These are phyloP conservation scores for Lippia alba DNA, from an alignment of 305 asterid genomes.

Conservation along the genomic window DNA sequence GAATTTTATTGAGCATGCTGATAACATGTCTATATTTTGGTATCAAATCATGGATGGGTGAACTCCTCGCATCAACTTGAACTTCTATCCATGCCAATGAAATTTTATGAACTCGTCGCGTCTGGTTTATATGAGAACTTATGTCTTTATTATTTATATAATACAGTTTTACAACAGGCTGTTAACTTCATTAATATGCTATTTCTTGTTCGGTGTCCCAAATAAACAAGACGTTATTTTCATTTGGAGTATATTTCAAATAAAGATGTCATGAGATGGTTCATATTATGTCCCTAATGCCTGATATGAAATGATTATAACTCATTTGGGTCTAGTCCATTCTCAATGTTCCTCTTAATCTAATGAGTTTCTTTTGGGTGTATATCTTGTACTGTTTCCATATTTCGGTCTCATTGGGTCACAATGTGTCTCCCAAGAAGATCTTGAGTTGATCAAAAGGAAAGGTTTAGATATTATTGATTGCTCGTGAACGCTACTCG, in stretches of 20 bases:
- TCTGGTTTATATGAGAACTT: not conserved
- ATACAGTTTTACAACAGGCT: not conserved
- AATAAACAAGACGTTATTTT: no score
- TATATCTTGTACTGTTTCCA: conserved; percentile 14
- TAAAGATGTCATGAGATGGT: not conserved
- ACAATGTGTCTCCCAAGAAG: conserved; percentile 91
- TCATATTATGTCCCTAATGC: not conserved
- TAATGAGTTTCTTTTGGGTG: conserved; percentile 13
- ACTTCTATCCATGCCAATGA: no score
- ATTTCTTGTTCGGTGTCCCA: not conserved
- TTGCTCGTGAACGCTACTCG: conserved; percentile 96
- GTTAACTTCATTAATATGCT: conserved; percentile 1
- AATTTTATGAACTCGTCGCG: no score
- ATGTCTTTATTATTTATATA: not conserved
- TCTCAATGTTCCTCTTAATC: conserved; percentile 1
- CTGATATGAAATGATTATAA: not conserved
- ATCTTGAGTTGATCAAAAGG: conserved; percentile 65
- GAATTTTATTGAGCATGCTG: no score
- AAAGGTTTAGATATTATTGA: conserved; percentile 95
- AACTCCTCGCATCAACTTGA: no score
- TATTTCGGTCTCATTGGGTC: conserved; percentile 81
- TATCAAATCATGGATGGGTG: no score
- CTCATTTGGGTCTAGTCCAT: not conserved
- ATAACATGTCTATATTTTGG: no score
- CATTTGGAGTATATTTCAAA: conserved; percentile 8